Evolutionary conservation across 805 yeast genomes (phyloP).

Genomic region (Lachancea waltii): DNA sequence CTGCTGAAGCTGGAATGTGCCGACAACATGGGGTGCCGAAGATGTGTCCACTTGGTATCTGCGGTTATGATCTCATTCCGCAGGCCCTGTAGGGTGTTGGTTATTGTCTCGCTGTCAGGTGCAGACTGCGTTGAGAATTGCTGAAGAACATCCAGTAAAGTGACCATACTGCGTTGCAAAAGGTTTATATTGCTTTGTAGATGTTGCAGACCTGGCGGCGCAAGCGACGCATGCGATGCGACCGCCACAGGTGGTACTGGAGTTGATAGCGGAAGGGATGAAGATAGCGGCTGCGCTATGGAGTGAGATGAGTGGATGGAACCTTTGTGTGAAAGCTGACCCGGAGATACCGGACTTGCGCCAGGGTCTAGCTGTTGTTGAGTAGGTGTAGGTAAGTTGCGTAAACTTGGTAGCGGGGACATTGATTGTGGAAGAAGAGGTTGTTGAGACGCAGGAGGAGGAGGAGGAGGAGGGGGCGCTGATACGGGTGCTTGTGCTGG

Average conservation of each 20-base stretch:
- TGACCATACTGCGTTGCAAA: constrained; percentile 7
- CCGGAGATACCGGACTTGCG: constrained; percentile 4
- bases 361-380: background rate
- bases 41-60: constrained; percentile 6
- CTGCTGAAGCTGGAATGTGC: constrained; percentile 11
- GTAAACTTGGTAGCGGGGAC: constrained; percentile 7
- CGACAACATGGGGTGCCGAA: constrained; percentile 1
- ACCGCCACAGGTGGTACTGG: constrained; percentile 1
- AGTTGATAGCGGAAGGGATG: background rate
- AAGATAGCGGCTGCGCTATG: constrained; percentile 1
- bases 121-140: constrained; percentile 1
- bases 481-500: too few relatives aligned
- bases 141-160: constrained; percentile 7
- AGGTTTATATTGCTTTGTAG: constrained; percentile 4
- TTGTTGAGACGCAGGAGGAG: background rate
- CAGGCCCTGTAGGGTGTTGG: constrained; percentile 3
- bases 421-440: background rate
- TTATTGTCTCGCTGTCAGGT: constrained; percentile 1
- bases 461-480: too few relatives aligned
- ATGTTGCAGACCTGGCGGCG: constrained; percentile 1
- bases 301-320: background rate
- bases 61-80: constrained; percentile 3
- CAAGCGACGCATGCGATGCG: too few relatives aligned
- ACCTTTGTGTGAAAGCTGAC: constrained; percentile 1
- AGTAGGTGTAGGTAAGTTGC: constrained; percentile 3